Evolutionary conservation across 768 basidiomycete genomes (phyloP), one percentile per base, ranked within the genome.

Genomic region (Tubosaeta sp.): DNA sequence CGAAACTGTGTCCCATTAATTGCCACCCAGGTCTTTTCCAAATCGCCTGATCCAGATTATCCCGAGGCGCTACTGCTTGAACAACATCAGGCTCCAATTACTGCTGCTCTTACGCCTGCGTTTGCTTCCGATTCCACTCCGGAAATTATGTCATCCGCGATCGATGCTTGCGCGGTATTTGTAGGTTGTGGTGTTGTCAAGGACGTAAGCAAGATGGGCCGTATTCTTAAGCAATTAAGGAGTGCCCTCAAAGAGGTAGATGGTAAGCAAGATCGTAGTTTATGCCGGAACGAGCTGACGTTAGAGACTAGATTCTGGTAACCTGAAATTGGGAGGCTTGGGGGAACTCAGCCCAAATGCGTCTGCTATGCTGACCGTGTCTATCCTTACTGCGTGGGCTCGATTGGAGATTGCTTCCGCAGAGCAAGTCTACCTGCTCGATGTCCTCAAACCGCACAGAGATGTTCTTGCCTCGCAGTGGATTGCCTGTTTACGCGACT

Each of bases 81-180:
- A 64, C 96, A 99, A 66, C 89, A 96, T 67, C 96, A 99, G 71
- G 95, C 96, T 0, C 95, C 96, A 0, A 95, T 99, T 53, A 96
- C 95, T 2, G 93, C 96, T 18, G 96, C 96, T 0, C 77, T 98
- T 16, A 98, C 95, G 0, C 95, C 96, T 0, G 94, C 94, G 0
- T 98, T 99, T 63, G 93, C 92, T 1, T 79, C 91, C 0, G 96
- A 98, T 64, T 91, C 94, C 1, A 92, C 93, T 1, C 95, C 95
- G 0, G 95, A 99, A 65, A 94, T 98, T 29, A 64, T 97, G 35
- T 90, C 94, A 0, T 86, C 90, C 22, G 95, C 94, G 1, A 84
- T 98, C 16, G 83, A 93, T 62, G 87, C 93, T 10, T 97, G 95
- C 59, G 96, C 95, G 3, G 79, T 93, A 8, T 98, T 95, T 61